Conservation (phyloP, 495 filamentous ascomycete species). For the Rostrohypoxylon terebratum region DNA sequence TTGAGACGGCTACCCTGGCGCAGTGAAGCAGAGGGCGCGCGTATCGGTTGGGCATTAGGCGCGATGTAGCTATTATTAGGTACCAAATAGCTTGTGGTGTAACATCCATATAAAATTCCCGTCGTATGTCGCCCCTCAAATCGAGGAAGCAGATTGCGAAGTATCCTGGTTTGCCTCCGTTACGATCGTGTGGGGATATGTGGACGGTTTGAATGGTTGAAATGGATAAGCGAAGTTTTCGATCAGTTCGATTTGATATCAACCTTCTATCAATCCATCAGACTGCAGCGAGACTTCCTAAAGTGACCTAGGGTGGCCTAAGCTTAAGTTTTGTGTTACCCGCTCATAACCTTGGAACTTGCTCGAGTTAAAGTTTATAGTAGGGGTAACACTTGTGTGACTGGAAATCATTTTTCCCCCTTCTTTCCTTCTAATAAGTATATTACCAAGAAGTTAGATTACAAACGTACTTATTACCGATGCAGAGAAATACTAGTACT, state of each 20-base stretch:
- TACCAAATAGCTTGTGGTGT: conserved; percentile 21
- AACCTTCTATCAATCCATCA: too few species aligned
- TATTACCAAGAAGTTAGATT: not conserved
- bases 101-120: conserved; percentile 13
- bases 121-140: conserved; percentile 9
- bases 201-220: not conserved
- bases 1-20: conserved; percentile 16
- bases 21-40: conserved; percentile 27
- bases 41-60: conserved; percentile 35
- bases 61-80: conserved; percentile 34
- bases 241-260: not conserved
- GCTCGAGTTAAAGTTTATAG: not conserved
- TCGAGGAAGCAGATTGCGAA: conserved; percentile 40
- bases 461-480: too few species aligned
- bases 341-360: not conserved
- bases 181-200: conserved; percentile 13
- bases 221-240: not conserved
- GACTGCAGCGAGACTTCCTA: not conserved
- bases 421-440: not conserved
- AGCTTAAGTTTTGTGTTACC: conserved; percentile 5
- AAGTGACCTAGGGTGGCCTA: not conserved
- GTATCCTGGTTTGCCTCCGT: conserved; percentile 24
- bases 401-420: not conserved
- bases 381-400: conserved; percentile 6
- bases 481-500: not conserved